Evolutionary conservation across 306 rosid species (phyloP), one percentile per base, ranked within the genome.

Genomic region (Sicyos edulis): DNA sequence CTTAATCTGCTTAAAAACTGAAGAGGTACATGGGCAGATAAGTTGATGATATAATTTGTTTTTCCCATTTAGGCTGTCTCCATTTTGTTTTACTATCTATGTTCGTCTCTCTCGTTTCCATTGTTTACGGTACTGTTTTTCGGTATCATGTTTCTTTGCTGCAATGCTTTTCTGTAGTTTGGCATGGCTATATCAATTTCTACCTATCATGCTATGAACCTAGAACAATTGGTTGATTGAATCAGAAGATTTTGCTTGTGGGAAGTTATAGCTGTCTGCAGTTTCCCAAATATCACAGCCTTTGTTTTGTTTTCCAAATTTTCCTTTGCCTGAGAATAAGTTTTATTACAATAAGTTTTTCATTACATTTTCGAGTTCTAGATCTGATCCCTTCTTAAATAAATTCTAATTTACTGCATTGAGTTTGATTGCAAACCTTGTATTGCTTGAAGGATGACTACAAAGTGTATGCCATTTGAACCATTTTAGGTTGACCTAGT

Each of bases 141-240:
- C 72, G 49, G 72, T 67, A 67, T 22, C 72, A 56, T 22, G 72
- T 67, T 67, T 22, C 40, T 67, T 67, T 67, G 72, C 72, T 45
- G 56, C 72, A 67, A 67, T 24, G 72, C 54, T 45, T 60, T 13
- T 47, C 69, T 62, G 47, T 61, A 61, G 70, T 64, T 42, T 42
- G 70, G 53, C 68, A 61, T 61, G 68, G 53, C 52, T 19, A 47
- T 22, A 67, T 67, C 22, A 21, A 19, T 49, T 67, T 67, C 42
- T 47, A 47, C 40, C 34, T 67, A 22, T 13, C 13, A 67, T 67
- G 20, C 72, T 67, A 22, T 67, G 54, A 47, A 67, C 34, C 54
- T 21, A 40, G 54, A 40, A 65, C 52, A 21, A 65, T 44, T 65
- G n/a, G 54, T 65, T 65, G 54, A 65, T 65, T 44, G 71, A 65